A percentile compares a stretch with the other conserved stretches of the same genome.
Conservation (phyloP, 345 rosid species). For the Psidium guajava region DNA sequence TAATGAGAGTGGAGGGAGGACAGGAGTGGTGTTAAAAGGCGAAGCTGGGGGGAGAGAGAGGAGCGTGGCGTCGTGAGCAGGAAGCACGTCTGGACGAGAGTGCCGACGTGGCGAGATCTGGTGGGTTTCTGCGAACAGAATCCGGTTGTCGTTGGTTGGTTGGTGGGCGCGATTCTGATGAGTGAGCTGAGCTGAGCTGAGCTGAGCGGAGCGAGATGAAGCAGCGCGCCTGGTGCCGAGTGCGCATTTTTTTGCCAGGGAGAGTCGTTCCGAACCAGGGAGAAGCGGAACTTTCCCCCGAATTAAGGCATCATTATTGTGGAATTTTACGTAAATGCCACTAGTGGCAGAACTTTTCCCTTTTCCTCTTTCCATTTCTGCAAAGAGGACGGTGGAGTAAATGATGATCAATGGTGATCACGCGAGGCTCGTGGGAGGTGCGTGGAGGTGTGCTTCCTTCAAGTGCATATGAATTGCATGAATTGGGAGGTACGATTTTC, state of each 20-base stretch:
- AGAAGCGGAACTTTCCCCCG: neutral
- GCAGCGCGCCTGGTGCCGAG: neutral
- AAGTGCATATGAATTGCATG: neutral
- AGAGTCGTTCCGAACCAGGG: neutral
- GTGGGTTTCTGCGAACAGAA: neutral
- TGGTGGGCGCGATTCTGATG: too few species aligned
- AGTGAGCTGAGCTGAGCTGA: too few species aligned
- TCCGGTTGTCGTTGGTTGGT: neutral
- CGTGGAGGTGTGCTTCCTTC: neutral
- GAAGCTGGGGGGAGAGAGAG: neutral
- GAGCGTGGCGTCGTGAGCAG: neutral
- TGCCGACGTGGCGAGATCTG: constrained; percentile 1
- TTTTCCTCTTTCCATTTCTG: too few species aligned
- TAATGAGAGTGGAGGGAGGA: neutral
- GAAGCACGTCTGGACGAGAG: neutral
- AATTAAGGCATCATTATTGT: neutral
- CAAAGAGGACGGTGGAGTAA: neutral
- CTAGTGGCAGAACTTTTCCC: neutral
- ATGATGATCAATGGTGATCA: neutral
- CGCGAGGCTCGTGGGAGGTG: neutral
- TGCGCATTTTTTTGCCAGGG: too few species aligned
- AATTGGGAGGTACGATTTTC: neutral
- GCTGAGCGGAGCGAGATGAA: neutral
- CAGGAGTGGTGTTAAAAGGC: neutral
- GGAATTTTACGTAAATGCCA: neutral